These are phyloP conservation scores for Pleurotus tuber-regium DNA, from an alignment of 768 basidiomycete species.

Conservation along the genomic window DNA sequence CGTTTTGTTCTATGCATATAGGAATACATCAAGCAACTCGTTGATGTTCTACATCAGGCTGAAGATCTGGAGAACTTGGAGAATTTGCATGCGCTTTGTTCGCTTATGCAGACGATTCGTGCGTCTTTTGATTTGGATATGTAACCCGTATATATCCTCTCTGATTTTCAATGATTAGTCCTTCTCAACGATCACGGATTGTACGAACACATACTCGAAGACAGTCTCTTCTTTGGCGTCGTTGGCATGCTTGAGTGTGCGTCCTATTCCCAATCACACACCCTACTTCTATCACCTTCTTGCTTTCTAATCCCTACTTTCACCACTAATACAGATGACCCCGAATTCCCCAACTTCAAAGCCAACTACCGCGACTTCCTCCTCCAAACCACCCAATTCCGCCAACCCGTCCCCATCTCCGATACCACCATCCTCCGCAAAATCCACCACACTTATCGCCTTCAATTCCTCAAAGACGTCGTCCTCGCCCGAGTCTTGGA, in stretches of 20 bases:
- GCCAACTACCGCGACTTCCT: constrained; percentile 97
- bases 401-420: constrained; percentile 83
- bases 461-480: constrained; percentile 97
- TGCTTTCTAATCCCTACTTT: neutral
- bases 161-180: constrained; percentile 45
- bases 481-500: constrained; percentile 93
- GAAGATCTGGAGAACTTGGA: constrained; percentile 92
- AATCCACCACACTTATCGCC: constrained; percentile 95
- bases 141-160: constrained; percentile 1
- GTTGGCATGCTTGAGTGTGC: constrained; percentile 96
- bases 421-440: constrained; percentile 77
- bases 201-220: constrained; percentile 93
- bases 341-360: constrained; percentile 95
- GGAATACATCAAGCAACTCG: constrained; percentile 87
- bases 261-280: constrained; percentile 27
- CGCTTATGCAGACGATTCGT: constrained; percentile 94
- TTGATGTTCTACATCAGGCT: constrained; percentile 81
- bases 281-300: constrained; percentile 12
- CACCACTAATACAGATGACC: constrained; percentile 66
- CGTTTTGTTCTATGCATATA: constrained; percentile 33
- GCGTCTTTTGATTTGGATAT: constrained; percentile 26
- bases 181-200: constrained; percentile 93
- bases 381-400: constrained; percentile 76
- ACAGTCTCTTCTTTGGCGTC: constrained; percentile 89
- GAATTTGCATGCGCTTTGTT: constrained; percentile 87